Conservation (phyloP, 768 basidiomycete genomes). For the Amanita inopinata region DNA sequence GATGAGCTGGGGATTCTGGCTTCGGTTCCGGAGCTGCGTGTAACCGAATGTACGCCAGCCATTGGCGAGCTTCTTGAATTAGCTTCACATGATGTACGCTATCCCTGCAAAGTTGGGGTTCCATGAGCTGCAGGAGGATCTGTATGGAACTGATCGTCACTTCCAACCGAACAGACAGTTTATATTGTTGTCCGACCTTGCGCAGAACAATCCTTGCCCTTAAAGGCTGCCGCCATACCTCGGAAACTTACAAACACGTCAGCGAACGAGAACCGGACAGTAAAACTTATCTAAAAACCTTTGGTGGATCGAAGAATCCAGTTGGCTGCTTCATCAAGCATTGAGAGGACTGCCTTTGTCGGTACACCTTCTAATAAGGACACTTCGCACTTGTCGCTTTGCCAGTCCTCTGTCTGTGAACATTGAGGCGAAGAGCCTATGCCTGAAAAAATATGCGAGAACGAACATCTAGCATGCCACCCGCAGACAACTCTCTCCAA, state of each 20-base stretch:
- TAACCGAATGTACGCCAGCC: slow-evolving; percentile 30
- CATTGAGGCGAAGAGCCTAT: slow-evolving; percentile 11
- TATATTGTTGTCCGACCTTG: slow-evolving; percentile 37
- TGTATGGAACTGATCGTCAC: slow-evolving; percentile 15
- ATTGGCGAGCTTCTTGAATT: slow-evolving; percentile 29
- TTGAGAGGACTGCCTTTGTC: slow-evolving; percentile 38
- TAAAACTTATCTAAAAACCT: slow-evolving; percentile 21
- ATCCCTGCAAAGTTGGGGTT: slow-evolving; percentile 28
- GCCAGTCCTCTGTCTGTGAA: slow-evolving; percentile 76
- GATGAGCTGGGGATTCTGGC: slow-evolving; percentile 35
- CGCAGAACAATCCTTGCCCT: slow-evolving; percentile 45
- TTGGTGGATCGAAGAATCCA: slow-evolving; percentile 46
- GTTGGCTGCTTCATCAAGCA: slow-evolving; percentile 47
- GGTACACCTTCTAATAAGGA: slow-evolving; percentile 59
- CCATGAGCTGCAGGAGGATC: slow-evolving; percentile 43
- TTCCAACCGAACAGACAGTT: no score
- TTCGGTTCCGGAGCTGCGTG: slow-evolving; percentile 27
- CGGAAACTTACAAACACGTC: slow-evolving; percentile 25
- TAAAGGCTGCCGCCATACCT: slow-evolving; percentile 42
- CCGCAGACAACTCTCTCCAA: slow-evolving; percentile 75
- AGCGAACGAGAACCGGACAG: neutral
- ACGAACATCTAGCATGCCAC: slow-evolving; percentile 68
- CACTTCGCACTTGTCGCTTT: slow-evolving; percentile 81
- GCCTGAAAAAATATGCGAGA: slow-evolving; percentile 10
- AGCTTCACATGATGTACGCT: slow-evolving; percentile 26